phyloP scores from a whole-genome alignment of 257 asterid species.

The Leptodermis oblonga region DNA sequence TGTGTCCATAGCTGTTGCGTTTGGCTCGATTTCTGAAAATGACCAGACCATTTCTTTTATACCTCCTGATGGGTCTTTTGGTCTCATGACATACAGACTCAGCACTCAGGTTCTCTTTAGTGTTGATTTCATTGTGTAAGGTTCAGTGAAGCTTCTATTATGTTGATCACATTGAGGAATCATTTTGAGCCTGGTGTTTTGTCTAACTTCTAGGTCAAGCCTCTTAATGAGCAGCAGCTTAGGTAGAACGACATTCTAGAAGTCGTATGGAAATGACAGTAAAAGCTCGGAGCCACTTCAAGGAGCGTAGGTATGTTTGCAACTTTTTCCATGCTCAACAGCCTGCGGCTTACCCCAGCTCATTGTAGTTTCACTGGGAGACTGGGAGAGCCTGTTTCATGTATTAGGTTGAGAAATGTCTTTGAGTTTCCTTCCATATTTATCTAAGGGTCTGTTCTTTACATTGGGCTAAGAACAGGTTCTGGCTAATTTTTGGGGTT shows the following conservation, averaged over 20 bases:
- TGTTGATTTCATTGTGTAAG: neutral
- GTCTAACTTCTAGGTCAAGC: constrained; percentile 71
- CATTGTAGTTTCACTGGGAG: neutral
- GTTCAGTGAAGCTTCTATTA: neutral
- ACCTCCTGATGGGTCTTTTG: constrained; percentile 99
- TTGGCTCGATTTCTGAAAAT: constrained; percentile 93
- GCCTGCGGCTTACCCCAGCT: neutral
- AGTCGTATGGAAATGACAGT: constrained; percentile 88
- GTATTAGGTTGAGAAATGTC: neutral
- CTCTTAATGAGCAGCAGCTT: constrained; percentile 96
- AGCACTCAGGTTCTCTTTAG: constrained; percentile 79
- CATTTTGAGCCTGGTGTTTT: constrained; percentile 12
- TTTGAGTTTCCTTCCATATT: constrained; percentile 22
- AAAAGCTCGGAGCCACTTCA: constrained; percentile 94
- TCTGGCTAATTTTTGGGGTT: too few relatives aligned
- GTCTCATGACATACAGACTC: constrained; percentile 98
- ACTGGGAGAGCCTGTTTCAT: neutral
- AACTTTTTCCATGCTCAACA: neutral
- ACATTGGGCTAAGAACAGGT: too few relatives aligned
- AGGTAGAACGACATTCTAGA: constrained; percentile 86
- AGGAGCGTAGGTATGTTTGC: constrained; percentile 84
- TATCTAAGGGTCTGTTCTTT: too few relatives aligned
- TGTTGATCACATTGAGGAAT: constrained; percentile 1
- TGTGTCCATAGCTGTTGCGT: constrained; percentile 74
- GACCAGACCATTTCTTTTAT: constrained; percentile 94